These are phyloP conservation scores for Physcomitrium patens DNA, from an alignment of 225 moss, liverwort and hornwort genomes.

Conservation along the genomic window DNA sequence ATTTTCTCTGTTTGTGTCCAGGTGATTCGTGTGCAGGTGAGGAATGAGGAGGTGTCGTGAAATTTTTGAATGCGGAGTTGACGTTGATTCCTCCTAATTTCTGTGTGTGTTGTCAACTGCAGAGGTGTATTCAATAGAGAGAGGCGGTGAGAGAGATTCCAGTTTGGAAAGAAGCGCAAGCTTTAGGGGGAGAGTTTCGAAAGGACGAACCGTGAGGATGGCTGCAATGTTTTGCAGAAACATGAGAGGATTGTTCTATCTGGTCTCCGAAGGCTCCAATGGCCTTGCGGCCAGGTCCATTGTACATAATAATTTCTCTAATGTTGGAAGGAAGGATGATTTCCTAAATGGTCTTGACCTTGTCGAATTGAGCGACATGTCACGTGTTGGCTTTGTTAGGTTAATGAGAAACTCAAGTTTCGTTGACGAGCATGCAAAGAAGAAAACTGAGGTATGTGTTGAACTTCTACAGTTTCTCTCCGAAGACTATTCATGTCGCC, in stretches of 20 bases:
- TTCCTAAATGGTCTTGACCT: constrained; percentile 17
- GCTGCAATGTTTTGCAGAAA: constrained; percentile 31
- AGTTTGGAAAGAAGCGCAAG: constrained; percentile 14
- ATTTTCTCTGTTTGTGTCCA: not conserved
- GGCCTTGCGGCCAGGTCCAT: constrained; percentile 25
- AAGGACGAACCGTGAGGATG: constrained; percentile 30
- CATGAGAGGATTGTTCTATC: constrained; percentile 33
- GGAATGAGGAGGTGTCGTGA: constrained; percentile 3
- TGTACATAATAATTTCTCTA: not conserved
- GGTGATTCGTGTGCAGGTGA: not conserved
- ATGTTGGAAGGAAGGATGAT: constrained; percentile 22
- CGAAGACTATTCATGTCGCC: not conserved
- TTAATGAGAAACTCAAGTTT: constrained; percentile 40
- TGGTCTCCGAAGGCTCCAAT: constrained; percentile 27
- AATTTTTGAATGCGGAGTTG: not conserved
- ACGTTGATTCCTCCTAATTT: not conserved
- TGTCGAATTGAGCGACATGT: constrained; percentile 19
- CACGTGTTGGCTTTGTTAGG: constrained; percentile 38
- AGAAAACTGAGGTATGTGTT: constrained; percentile 36
- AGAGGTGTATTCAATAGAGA: constrained; percentile 26
- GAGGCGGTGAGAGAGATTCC: not conserved
- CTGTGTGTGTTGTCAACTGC: constrained; percentile 20
- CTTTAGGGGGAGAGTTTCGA: not conserved
- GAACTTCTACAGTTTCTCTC: not conserved
- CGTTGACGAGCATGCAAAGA: constrained; percentile 40